Percentiles rank a stretch among this genome's conserved stretches.
Conservation (phyloP, 1,284 basidiomycete species). For the Ceratobasidium sp. region DNA sequence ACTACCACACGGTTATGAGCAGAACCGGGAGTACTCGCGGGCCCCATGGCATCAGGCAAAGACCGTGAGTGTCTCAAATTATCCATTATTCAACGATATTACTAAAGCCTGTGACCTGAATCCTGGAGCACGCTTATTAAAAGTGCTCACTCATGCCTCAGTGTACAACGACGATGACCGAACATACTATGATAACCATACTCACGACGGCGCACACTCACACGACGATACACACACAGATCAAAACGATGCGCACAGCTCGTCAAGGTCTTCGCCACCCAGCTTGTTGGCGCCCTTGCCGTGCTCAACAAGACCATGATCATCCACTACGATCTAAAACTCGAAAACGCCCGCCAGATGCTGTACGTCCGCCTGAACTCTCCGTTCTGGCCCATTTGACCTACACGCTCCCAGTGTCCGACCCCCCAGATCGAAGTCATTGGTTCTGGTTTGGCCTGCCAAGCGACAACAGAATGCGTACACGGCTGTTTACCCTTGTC, state of each 20-base stretch:
- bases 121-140: too few species aligned
- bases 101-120: too few species aligned
- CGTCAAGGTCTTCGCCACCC: constrained; percentile 97
- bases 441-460: constrained; percentile 98
- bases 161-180: too few species aligned
- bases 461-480: constrained; percentile 99
- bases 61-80: too few species aligned
- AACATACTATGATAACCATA: too few species aligned
- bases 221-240: too few species aligned
- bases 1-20: too few species aligned
- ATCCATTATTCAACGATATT: too few species aligned
- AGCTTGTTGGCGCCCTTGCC: constrained; percentile 91
- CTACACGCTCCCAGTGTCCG: constrained; percentile 73
- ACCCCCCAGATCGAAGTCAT: constrained; percentile 99
- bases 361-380: constrained; percentile 69
- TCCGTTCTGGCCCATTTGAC: constrained; percentile 37
- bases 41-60: too few species aligned
- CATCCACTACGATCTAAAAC: constrained; percentile 98
- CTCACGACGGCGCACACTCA: too few species aligned
- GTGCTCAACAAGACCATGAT: constrained; percentile 94
- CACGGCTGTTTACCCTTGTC: constrained; percentile 64
- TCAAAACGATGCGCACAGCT: constrained; percentile 96
- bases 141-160: too few species aligned
- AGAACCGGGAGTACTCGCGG: too few species aligned
- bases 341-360: constrained; percentile 95